These are phyloP conservation scores for Suillus clintonianus DNA, from an alignment of 768 basidiomycete species.

Conservation along the genomic window DNA sequence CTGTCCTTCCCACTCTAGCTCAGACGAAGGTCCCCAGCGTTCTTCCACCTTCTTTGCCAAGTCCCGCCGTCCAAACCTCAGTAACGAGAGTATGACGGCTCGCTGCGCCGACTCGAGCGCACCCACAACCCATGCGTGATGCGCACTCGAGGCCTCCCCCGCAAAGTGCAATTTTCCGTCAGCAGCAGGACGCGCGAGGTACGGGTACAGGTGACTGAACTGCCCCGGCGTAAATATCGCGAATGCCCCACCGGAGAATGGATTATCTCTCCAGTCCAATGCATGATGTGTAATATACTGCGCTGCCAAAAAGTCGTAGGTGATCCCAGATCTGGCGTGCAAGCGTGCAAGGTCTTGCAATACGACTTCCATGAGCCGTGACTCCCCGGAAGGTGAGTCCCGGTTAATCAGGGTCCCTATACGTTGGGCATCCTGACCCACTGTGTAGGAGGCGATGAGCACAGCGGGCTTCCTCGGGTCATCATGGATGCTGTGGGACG, in stretches of 20 bases:
- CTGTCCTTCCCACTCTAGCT: background rate
- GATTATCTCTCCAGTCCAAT: background rate
- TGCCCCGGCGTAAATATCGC: background rate
- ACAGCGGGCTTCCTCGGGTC: background rate
- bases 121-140: background rate
- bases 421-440: background rate
- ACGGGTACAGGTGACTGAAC: background rate
- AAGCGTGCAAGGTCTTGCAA: background rate
- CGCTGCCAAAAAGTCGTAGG: background rate
- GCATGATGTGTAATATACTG: background rate
- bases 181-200: background rate
- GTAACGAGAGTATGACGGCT: background rate
- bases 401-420: background rate
- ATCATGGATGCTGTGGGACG: background rate
- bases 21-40: background rate
- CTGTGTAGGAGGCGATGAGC: background rate
- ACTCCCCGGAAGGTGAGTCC: background rate
- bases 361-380: background rate
- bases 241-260: background rate
- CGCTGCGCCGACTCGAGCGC: background rate
- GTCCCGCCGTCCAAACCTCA: background rate
- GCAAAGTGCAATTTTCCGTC: background rate
- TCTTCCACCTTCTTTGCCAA: constrained; percentile 3
- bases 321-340: background rate
- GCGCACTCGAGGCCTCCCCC: background rate